These are phyloP conservation scores for Pholiota conissans DNA, from an alignment of 768 basidiomycete genomes.

Conservation along the genomic window DNA sequence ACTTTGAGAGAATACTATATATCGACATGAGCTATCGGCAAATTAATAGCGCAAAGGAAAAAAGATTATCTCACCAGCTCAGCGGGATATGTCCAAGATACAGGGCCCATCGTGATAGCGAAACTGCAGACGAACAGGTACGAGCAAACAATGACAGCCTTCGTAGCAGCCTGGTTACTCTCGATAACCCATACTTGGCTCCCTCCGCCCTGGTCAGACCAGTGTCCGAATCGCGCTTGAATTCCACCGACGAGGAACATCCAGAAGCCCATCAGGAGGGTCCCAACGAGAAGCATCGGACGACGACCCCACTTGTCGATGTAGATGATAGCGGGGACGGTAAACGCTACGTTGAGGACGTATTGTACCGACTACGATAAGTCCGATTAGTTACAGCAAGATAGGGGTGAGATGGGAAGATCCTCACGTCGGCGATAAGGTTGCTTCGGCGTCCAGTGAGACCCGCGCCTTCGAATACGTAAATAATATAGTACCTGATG, in stretches of 20 bases:
- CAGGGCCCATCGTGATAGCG: constrained; percentile 76
- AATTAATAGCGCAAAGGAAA: background rate
- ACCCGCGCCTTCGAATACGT: constrained; percentile 78
- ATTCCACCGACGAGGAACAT: constrained; percentile 77
- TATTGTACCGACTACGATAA: constrained; percentile 60
- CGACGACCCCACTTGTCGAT: constrained; percentile 82
- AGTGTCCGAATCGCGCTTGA: constrained; percentile 65
- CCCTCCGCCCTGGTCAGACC: constrained; percentile 43
- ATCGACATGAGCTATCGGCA: background rate
- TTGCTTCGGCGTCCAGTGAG: constrained; percentile 73
- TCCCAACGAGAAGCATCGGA: constrained; percentile 69
- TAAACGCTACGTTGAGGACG: constrained; percentile 50
- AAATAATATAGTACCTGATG: constrained; percentile 59
- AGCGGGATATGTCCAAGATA: constrained; percentile 73
- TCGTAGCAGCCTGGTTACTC: constrained; percentile 55
- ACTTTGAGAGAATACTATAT: constrained; percentile 56
- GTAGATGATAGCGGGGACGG: constrained; percentile 53
- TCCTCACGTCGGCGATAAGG: constrained; percentile 59
- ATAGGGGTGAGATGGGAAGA: background rate
- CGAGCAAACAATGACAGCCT: constrained; percentile 73
- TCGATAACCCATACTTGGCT: constrained; percentile 51
- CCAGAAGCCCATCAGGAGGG: constrained; percentile 73
- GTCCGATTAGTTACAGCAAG: background rate
- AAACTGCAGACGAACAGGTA: constrained; percentile 78
- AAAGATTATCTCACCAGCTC: constrained; percentile 42